Base-by-base conservation (phyloP, 305 asterid species). In the Salvia sclarea region DNA sequence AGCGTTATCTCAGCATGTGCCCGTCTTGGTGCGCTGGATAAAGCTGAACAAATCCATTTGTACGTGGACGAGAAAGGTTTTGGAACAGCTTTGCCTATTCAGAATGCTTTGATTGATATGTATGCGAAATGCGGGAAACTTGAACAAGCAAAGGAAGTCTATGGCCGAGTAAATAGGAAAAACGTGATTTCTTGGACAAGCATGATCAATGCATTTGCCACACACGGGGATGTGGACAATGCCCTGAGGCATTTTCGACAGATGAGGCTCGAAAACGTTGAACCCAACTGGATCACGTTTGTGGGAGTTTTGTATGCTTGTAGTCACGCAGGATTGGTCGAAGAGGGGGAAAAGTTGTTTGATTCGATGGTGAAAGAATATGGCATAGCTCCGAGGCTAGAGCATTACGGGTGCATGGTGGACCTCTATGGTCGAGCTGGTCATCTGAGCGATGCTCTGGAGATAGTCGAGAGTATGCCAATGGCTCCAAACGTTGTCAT, bases 371-470 rank as follows among this genome's bases (percentile, higher is more conserved):
- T 84, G 44, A 75, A 78, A 24, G 90, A 83, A 30, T 83, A 84
- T 40, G 73, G 84, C 12, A 85, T 89, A 25, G 61, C 72, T 21
- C 95, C 98, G 0, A 87, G 67, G 72, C 77, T 79, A 37, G 96
- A 89, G 56, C 98, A 91, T 57, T 87, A 89, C 37, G 95, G 95
- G 44, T 91, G 98, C 80, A 80, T 89, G 96, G 93, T 89, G 2
- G 95, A 91, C 72, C 88, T 89, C 45, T 87, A 81, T 48, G 92
- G 90, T 59, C 82, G 94, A 60, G 92, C 92, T 1, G 87, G 84
- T 81, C 81, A 61, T 63, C 80, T 87, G 31, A 72, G 63, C 62
- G 78, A 83, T 70, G 94, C 95, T 31, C 72, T 85, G 6, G 83
- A 83, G 81, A 66, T 89, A 6, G 85, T 86, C 3, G 94, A 88